Evolutionary conservation across 257 asterid species (phyloP).

Genomic region (Gentiana dahurica): DNA sequence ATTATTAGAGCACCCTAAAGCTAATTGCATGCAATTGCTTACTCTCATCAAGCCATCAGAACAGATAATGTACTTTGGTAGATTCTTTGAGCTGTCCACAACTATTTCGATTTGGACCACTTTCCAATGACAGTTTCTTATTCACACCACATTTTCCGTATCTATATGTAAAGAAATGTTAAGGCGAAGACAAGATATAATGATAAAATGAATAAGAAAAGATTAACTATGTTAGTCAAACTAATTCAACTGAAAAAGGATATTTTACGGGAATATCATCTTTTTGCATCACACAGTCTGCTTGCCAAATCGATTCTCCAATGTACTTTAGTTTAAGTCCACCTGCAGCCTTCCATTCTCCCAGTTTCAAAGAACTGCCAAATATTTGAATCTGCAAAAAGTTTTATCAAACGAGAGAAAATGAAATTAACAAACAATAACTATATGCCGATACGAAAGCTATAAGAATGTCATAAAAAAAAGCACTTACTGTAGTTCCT

Average conservation of each 20-base stretch:
- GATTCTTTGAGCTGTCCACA: conserved; percentile 48
- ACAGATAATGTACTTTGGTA: conserved; percentile 54
- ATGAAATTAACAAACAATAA: too few species aligned
- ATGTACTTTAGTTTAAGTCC: conserved; percentile 59
- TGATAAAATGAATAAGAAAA: conserved; percentile 5
- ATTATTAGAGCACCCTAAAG: conserved; percentile 2
- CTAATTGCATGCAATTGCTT: conserved; percentile 20
- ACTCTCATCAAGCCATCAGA: conserved; percentile 96
- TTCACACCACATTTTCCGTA: conserved; percentile 52
- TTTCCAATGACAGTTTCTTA: conserved; percentile 48
- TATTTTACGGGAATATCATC: conserved; percentile 86
- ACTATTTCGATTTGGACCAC: conserved; percentile 59
- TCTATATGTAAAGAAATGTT: conserved; percentile 57
- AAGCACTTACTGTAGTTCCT: conserved; percentile 60
- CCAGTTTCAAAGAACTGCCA: conserved; percentile 70
- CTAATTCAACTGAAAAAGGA: conserved; percentile 37
- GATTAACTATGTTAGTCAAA: conserved; percentile 11
- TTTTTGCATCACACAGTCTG: conserved; percentile 51
- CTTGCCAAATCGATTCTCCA: conserved; percentile 80
- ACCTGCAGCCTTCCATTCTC: conserved; percentile 67
- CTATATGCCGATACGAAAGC: not conserved
- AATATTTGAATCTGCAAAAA: conserved; percentile 54
- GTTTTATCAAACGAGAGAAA: not conserved
- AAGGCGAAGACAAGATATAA: conserved; percentile 16
- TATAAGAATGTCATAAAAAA: conserved; percentile 8